A percentile compares a stretch with the other conserved stretches of the same genome.
phyloP scores from a whole-genome alignment of 2,329 filamentous ascomycete species.

The Colletotrichum neosansevieriae region DNA sequence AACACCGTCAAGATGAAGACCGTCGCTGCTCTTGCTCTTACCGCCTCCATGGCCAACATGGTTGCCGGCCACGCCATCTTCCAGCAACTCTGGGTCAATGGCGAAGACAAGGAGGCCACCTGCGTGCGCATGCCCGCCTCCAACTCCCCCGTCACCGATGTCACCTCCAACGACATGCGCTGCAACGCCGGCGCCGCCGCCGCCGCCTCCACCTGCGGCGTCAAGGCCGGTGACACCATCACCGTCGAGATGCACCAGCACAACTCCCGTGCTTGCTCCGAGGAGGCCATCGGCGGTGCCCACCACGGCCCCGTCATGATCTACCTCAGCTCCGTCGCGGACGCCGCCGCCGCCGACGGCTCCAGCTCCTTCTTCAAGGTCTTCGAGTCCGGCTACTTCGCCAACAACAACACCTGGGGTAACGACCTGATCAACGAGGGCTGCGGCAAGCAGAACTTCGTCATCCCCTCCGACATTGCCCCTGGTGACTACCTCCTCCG shows the following conservation, averaged over 20 bases:
- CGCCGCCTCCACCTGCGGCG: slow-evolving; percentile 45
- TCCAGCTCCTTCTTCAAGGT: slow-evolving; percentile 65
- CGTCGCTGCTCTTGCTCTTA: slow-evolving; percentile 31
- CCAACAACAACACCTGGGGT: slow-evolving; percentile 39
- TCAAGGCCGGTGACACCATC: slow-evolving; percentile 51
- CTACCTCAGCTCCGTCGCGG: slow-evolving; percentile 61
- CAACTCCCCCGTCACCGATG: slow-evolving; percentile 58
- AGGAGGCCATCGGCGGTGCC: slow-evolving; percentile 63
- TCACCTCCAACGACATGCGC: slow-evolving; percentile 54
- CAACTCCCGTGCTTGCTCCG: slow-evolving; percentile 56
- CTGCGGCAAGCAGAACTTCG: slow-evolving; percentile 39
- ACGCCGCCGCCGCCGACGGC: slow-evolving; percentile 58
- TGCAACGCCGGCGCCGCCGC: slow-evolving; percentile 55
- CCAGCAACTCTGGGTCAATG: slow-evolving; percentile 61
- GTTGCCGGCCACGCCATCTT: slow-evolving; percentile 60
- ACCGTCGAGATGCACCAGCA: slow-evolving; percentile 62
- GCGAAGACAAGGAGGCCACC: slow-evolving; percentile 41
- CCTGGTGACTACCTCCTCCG: slow-evolving; percentile 66
- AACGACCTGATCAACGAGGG: slow-evolving; percentile 41
- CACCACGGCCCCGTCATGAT: slow-evolving; percentile 64
- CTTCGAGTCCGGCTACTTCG: slow-evolving; percentile 55
- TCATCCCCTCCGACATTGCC: slow-evolving; percentile 59
- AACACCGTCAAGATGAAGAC: slow-evolving; percentile 38
- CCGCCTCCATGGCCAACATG: slow-evolving; percentile 40
- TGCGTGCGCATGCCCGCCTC: slow-evolving; percentile 41